phyloP scores from a whole-genome alignment of 805 yeast species.

The Kluyveromyces wickerhamii region DNA sequence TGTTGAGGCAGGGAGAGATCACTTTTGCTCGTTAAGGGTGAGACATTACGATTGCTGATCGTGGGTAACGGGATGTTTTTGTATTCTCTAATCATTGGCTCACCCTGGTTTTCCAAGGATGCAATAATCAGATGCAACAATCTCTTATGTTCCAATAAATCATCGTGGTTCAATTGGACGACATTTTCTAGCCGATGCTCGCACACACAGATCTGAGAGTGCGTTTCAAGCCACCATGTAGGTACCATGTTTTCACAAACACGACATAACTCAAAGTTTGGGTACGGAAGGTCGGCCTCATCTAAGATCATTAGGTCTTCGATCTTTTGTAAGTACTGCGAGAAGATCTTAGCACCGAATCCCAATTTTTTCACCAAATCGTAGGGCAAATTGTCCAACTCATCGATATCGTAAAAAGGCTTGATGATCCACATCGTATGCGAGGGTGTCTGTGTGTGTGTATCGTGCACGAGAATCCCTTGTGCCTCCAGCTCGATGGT shows the following conservation, averaged over 20 bases:
- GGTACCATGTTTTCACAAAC: conserved; percentile 90
- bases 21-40: neutral
- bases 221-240: conserved; percentile 93
- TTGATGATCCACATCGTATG: conserved; percentile 92
- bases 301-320: conserved; percentile 58
- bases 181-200: conserved; percentile 80
- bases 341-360: conserved; percentile 80
- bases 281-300: conserved; percentile 63
- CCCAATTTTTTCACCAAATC: conserved; percentile 71
- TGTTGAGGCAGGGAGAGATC: neutral
- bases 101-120: conserved; percentile 19
- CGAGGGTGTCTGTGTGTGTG: conserved; percentile 47
- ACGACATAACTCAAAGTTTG: conserved; percentile 75
- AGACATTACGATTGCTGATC: conserved; percentile 4
- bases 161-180: conserved; percentile 68
- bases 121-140: conserved; percentile 35
- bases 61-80: conserved; percentile 48
- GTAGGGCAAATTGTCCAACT: conserved; percentile 59
- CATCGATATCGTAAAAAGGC: conserved; percentile 59
- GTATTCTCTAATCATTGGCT: conserved; percentile 36
- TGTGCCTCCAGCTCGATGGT: conserved; percentile 82
- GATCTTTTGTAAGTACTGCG: conserved; percentile 57
- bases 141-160: conserved; percentile 59
- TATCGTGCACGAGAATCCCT: conserved; percentile 73
- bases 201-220: conserved; percentile 76